Base-by-base conservation (phyloP, 192 early-diverging fungal genomes). In the Backusella psychrophila region DNA sequence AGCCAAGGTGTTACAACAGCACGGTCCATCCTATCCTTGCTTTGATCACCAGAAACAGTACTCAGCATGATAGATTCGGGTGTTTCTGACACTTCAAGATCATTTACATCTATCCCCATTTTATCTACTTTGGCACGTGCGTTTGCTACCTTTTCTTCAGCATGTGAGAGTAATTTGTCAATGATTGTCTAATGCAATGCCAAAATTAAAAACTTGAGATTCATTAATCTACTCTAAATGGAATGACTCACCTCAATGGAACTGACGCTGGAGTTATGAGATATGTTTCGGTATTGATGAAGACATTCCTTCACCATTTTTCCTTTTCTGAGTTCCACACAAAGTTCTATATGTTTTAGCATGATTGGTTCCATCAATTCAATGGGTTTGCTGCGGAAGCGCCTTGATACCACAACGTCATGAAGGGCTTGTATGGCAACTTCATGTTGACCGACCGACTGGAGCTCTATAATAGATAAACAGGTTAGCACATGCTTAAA, bases 1-100 rank as follows among this genome's bases (percentile, higher is more conserved):
- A 99, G 87, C 96, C 97, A 98, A 36, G 97, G 97, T 41, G 97
- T 99, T 41, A 99, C 96, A 38, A 98, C 93, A 77, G 95, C 95
- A 72, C 96, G 94, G 82, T 98, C 96, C 6, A 96, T 96, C 29
- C 98, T 90, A 86, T 99, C 97, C 86, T 95, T 96, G 85, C 86
- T 91, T 80, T 95, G 94, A 74, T 97, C 97, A 34, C 93, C 93
- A 75, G 92, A 95, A 56, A 99, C 96, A 68, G 96, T 94, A 83
- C 94, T 95, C 78, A 98, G 85, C 74, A 99, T 94, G 80, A 99
- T 94, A 21, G 95, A 96, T 86, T 99, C 97, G 11, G 97, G 97
- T 29, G 95, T 98, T 86, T 98, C 97, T 14, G 91, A 87, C 21
- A 95, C 97, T 83, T 99, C 98, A 53, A 99, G 87, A 83, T 99